A percentile compares a stretch with the other conserved stretches of the same genome.
Evolutionary conservation across 768 basidiomycete genomes (phyloP).

Genomic region (Lactifluus pinguis): DNA sequence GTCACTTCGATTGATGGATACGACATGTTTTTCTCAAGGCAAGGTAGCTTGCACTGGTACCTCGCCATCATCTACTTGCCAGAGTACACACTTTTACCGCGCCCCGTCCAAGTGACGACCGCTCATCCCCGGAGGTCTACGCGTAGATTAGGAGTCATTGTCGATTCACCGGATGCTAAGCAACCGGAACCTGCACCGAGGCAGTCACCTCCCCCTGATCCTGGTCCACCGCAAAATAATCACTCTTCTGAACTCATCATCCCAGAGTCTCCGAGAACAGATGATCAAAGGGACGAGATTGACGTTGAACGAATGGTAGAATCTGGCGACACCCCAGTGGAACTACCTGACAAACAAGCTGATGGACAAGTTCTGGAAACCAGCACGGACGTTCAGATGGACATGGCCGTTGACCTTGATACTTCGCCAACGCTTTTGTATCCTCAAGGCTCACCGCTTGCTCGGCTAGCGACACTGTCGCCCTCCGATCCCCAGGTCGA

Average conservation of each 20-base stretch:
- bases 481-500: background rate
- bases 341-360: background rate
- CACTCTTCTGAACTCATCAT: background rate
- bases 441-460: background rate
- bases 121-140: conserved; percentile 10
- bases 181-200: background rate
- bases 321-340: background rate
- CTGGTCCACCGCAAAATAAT: conserved; percentile 3
- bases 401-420: background rate
- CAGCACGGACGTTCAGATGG: background rate
- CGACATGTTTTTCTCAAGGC: background rate
- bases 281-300: conserved; percentile 12
- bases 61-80: conserved; percentile 89
- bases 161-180: background rate
- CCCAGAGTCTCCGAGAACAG: conserved; percentile 9
- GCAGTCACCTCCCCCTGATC: background rate
- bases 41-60: conserved; percentile 86
- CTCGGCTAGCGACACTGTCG: background rate
- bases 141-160: conserved; percentile 1
- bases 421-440: conserved; percentile 3
- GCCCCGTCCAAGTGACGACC: conserved; percentile 23
- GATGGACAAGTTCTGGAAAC: background rate
- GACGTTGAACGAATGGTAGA: conserved; percentile 17
- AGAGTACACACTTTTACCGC: conserved; percentile 43
- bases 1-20: conserved; percentile 20